Evolutionary conservation across 2,329 filamentous ascomycete species (phyloP), one percentile per base, ranked within the genome.

Genomic region (Pseudopyricularia javanii): DNA sequence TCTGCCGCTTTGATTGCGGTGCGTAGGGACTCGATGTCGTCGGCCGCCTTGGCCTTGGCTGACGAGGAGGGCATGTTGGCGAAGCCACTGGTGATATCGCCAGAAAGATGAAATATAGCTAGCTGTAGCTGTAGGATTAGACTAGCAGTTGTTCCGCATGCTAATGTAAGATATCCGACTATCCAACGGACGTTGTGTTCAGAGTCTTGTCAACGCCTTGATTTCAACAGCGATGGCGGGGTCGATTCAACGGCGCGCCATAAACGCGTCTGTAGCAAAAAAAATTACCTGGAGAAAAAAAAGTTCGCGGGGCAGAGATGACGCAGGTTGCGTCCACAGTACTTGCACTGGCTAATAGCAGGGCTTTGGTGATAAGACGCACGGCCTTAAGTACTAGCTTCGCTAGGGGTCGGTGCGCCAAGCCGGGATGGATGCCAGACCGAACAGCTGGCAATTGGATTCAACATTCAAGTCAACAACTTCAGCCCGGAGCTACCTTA

Each of bases 391-490:
- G 37, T 43, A 22, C 20, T 17, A 20, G n/a, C 37, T 14, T 45
- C 17, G 20, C 22, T 17, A 45, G 20, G 40, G 40, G 40, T 45
- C 40, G 11, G 40, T 24, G 11, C 40, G 40, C 40, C 20, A 24
- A 45, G 40, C 40, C 37, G 20, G 37, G 37, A 14, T 35, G 14
- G 33, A 5, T 52, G n/a, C 40, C 40, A 45, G 26, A 52, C 24
- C 37, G 50, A 40, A 47, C 50, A 52, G 40, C 50, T 52, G 50
- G 50, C 50, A 50, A 30, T 47, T 49, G 49, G 24, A 4, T 37
- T 37, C 43, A 26, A 49, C 37, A 33, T 5, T 48, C 17, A 43
- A 45, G 17, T n/a, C 14, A 32, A 34, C 28, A 50, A 45, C 14
- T 45, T 45, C 20, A 24, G 40, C 40, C 40, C 22, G 40, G 40